Conservation (phyloP, 768 basidiomycete genomes). For the Termitomyces sp. region DNA sequence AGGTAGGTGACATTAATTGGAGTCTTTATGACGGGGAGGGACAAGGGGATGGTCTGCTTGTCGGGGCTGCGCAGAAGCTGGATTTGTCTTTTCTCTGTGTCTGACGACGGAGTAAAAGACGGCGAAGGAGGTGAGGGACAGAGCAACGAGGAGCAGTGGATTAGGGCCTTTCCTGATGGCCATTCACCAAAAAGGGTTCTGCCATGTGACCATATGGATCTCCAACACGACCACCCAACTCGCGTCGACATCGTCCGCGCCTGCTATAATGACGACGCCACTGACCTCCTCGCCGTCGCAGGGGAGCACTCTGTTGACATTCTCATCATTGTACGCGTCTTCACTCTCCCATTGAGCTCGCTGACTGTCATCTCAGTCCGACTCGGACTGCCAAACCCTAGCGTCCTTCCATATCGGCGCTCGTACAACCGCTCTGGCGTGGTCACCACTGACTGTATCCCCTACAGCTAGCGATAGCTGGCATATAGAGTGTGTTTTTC, state of each 20-base stretch:
- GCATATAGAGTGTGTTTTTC: constrained; percentile 59
- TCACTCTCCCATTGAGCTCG: constrained; percentile 1
- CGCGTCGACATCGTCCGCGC: constrained; percentile 59
- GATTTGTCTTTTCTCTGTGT: constrained; percentile 48
- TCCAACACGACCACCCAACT: constrained; percentile 54
- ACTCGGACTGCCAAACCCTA: constrained; percentile 41
- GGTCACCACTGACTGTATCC: constrained; percentile 68
- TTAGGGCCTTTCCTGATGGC: constrained; percentile 44
- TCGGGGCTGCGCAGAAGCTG: constrained; percentile 56
- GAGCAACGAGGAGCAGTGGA: constrained; percentile 54
- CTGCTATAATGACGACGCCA: constrained; percentile 58
- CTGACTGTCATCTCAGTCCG: constrained; percentile 26
- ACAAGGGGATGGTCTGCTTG: constrained; percentile 63
- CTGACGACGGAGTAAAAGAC: constrained; percentile 54
- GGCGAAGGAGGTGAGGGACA: constrained; percentile 52
- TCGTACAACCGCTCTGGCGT: constrained; percentile 69
- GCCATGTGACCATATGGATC: constrained; percentile 41
- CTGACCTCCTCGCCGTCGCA: constrained; percentile 68
- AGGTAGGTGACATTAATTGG: constrained; percentile 40
- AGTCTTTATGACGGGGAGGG: constrained; percentile 48
- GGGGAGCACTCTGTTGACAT: constrained; percentile 71
- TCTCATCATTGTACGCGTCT: constrained; percentile 50
- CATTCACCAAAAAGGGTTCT: constrained; percentile 6
- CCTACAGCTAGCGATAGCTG: constrained; percentile 61
- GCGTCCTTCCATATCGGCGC: constrained; percentile 74